Conservation (phyloP, 768 basidiomycete genomes). For the Hypsizygus marmoreus region DNA sequence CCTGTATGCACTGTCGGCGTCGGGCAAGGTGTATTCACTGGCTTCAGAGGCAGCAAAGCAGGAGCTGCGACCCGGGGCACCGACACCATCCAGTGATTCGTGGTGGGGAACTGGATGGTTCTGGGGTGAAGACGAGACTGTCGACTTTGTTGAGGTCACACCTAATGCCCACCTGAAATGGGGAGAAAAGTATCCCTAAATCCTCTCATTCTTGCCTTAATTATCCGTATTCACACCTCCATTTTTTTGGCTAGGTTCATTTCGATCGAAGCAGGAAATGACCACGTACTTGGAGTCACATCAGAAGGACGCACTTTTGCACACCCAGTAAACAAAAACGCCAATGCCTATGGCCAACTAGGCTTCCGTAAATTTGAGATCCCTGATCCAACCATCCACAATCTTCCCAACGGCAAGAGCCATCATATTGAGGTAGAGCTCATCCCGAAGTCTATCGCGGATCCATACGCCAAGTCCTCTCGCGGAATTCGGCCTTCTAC, state of each 20-base stretch:
- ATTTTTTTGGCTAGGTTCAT: slow-evolving; percentile 50
- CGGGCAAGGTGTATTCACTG: slow-evolving; percentile 75
- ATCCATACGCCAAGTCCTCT: slow-evolving; percentile 51
- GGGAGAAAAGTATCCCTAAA: slow-evolving; percentile 68
- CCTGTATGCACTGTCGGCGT: slow-evolving; percentile 78
- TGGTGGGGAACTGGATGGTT: slow-evolving; percentile 69
- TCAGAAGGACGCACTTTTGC: slow-evolving; percentile 77
- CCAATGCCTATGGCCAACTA: slow-evolving; percentile 83
- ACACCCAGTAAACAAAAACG: slow-evolving; percentile 71
- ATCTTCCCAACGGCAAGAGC: slow-evolving; percentile 24
- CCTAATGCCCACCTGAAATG: slow-evolving; percentile 56
- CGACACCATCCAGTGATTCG: slow-evolving; percentile 44
- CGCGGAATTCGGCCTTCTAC: slow-evolving; percentile 37
- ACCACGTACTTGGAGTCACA: slow-evolving; percentile 73
- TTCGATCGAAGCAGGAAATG: slow-evolving; percentile 71
- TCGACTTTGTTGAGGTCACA: slow-evolving; percentile 63
- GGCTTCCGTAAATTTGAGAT: slow-evolving; percentile 71
- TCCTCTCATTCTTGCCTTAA: slow-evolving; percentile 1
- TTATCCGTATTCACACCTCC: background rate
- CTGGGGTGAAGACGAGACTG: slow-evolving; percentile 49
- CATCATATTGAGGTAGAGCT: slow-evolving; percentile 55
- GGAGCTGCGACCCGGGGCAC: slow-evolving; percentile 34
- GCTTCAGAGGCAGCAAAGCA: slow-evolving; percentile 55
- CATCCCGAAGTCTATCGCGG: slow-evolving; percentile 53
- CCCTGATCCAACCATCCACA: slow-evolving; percentile 31